A percentile compares a stretch with the other conserved stretches of the same genome.
These are phyloP conservation scores for Fusarium sacchari DNA, from an alignment of 2,329 filamentous ascomycete genomes.

Conservation along the genomic window DNA sequence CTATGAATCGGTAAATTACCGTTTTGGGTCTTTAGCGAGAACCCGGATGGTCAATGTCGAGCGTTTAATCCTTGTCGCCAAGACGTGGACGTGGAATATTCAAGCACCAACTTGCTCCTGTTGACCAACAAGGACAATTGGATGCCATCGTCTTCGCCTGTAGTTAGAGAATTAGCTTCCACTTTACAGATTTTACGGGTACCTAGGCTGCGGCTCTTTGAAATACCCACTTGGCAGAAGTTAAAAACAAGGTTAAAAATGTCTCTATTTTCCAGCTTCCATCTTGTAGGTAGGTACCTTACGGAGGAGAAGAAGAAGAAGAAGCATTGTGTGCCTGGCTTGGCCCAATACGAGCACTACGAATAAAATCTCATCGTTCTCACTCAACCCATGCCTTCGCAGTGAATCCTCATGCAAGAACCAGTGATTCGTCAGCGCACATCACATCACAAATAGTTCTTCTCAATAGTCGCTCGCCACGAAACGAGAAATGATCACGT, in stretches of 20 bases:
- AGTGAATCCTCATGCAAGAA: background rate
- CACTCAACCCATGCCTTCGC: background rate
- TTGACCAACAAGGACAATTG: background rate
- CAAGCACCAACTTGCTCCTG: slow-evolving; percentile 7
- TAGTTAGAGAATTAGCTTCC: background rate
- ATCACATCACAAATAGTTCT: background rate
- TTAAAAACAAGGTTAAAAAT: slow-evolving; percentile 37
- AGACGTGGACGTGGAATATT: slow-evolving; percentile 6
- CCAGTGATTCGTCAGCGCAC: background rate
- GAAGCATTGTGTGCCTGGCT: background rate
- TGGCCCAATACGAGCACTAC: background rate
- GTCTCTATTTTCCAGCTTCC: background rate
- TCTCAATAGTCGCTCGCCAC: background rate
- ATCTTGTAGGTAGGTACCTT: no score
- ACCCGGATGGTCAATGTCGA: slow-evolving; percentile 36
- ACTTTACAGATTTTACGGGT: background rate
- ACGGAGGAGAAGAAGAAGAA: background rate
- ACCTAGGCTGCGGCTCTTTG: slow-evolving; percentile 18
- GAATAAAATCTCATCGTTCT: background rate
- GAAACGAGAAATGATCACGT: background rate
- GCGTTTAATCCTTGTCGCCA: slow-evolving; percentile 30
- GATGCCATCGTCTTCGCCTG: background rate
- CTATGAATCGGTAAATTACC: slow-evolving; percentile 27
- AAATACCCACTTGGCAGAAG: slow-evolving; percentile 11
- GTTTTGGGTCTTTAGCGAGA: slow-evolving; percentile 26